Conservation (phyloP, 2,329 filamentous ascomycete species). For the Pseudogymnoascus sp. region DNA sequence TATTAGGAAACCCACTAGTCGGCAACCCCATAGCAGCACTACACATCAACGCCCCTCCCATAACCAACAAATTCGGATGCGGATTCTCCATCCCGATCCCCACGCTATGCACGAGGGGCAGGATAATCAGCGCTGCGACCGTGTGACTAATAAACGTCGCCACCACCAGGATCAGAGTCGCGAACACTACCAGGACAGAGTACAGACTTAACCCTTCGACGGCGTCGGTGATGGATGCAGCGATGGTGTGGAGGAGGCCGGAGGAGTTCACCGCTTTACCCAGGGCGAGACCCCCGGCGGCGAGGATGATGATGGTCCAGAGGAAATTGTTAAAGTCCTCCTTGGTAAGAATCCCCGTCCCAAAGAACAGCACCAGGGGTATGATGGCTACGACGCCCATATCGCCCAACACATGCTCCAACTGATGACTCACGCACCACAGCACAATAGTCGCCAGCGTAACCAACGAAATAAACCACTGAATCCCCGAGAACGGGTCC, state of each 20-base stretch:
- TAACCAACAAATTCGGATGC: conserved; percentile 89
- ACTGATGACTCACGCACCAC: conserved; percentile 87
- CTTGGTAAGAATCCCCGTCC: conserved; percentile 90
- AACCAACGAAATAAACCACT: conserved; percentile 85
- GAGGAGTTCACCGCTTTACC: conserved; percentile 93
- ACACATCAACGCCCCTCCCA: conserved; percentile 93
- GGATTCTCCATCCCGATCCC: conserved; percentile 79
- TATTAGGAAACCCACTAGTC: conserved; percentile 95
- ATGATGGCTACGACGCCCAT: conserved; percentile 99
- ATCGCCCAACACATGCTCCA: conserved; percentile 83
- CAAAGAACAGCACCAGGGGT: conserved; percentile 92
- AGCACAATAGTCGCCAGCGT: conserved; percentile 79
- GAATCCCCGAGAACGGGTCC: conserved; percentile 78
- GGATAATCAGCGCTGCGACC: conserved; percentile 87
- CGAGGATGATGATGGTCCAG: conserved; percentile 99
- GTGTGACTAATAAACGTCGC: conserved; percentile 98
- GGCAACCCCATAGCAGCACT: conserved; percentile 95
- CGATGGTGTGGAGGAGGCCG: conserved; percentile 83
- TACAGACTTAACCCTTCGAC: conserved; percentile 80
- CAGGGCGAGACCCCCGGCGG: conserved; percentile 83
- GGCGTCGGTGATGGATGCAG: conserved; percentile 61
- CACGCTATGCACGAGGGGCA: conserved; percentile 83
- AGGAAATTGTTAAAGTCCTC: conserved; percentile 99
- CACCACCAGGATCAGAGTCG: conserved; percentile 75
- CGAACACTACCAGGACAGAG: conserved; percentile 78